phyloP scores from a whole-genome alignment of 352 stramenopile genomes.

The Globisporangium alternatum region DNA sequence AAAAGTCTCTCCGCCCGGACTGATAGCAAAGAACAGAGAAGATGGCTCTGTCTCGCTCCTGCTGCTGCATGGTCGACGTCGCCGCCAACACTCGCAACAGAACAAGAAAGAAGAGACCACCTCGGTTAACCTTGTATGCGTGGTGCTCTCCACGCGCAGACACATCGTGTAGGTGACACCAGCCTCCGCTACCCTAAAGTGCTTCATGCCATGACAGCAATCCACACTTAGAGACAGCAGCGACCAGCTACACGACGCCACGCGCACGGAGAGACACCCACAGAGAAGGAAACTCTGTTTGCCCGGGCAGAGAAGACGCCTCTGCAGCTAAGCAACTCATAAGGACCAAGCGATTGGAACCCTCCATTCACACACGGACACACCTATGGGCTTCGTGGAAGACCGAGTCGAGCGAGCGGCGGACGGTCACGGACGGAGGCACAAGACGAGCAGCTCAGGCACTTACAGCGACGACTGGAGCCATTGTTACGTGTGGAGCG shows the following conservation, averaged over 20 bases:
- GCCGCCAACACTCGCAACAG: not conserved
- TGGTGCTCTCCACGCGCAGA: slow-evolving; percentile 21
- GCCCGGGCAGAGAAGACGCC: slow-evolving; percentile 80
- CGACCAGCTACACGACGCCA: not conserved
- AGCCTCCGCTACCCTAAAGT: not conserved
- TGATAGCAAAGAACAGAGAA: slow-evolving; percentile 34
- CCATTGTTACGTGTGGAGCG: slow-evolving; percentile 37
- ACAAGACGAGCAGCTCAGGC: slow-evolving; percentile 11
- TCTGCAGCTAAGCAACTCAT: slow-evolving; percentile 88
- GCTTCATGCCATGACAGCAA: not conserved
- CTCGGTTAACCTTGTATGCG: slow-evolving; percentile 39
- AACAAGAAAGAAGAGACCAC: slow-evolving; percentile 17
- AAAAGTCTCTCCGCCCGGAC: slow-evolving; percentile 20
- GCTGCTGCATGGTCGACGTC: slow-evolving; percentile 7
- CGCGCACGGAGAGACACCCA: slow-evolving; percentile 27
- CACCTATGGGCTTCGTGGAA: slow-evolving; percentile 6
- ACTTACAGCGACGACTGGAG: slow-evolving; percentile 49
- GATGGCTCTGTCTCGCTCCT: slow-evolving; percentile 25
- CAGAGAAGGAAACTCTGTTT: slow-evolving; percentile 91
- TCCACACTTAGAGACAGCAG: not conserved
- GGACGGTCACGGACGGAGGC: not conserved
- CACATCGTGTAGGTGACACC: not conserved
- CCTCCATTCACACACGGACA: not conserved
- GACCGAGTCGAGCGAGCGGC: not conserved
- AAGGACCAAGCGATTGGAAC: slow-evolving; percentile 13